A percentile compares a stretch with the other conserved stretches of the same genome.
Evolutionary conservation across 495 filamentous ascomycete genomes (phyloP).

Genomic region (Echria macrotheca): DNA sequence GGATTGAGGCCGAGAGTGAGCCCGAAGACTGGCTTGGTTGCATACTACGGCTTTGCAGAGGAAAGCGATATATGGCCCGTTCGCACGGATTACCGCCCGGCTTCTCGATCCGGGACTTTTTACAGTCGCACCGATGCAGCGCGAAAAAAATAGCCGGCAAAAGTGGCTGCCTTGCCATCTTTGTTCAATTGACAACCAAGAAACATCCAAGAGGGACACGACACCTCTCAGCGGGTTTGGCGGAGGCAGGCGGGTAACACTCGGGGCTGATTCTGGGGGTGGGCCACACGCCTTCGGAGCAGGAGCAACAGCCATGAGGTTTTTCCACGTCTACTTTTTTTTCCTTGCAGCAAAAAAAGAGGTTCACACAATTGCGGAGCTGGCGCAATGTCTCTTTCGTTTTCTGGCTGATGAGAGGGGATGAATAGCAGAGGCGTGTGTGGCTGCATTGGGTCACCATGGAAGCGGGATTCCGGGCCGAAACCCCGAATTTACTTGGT

Average conservation of each 20-base stretch:
- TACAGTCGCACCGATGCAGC: background rate
- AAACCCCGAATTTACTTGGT: background rate
- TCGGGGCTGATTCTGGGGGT: too few relatives aligned
- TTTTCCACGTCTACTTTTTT: too few relatives aligned
- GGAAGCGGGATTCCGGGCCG: conserved; percentile 6
- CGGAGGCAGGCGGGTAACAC: too few relatives aligned
- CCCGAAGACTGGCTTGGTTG: background rate
- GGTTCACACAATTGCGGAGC: too few relatives aligned
- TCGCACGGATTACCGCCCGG: background rate
- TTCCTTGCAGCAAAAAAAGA: too few relatives aligned
- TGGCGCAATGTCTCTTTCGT: too few relatives aligned
- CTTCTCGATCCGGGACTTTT: background rate
- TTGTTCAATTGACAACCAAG: too few relatives aligned
- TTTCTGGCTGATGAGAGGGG: too few relatives aligned
- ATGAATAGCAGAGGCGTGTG: background rate
- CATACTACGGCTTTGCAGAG: background rate
- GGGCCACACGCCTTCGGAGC: too few relatives aligned
- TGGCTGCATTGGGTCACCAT: conserved; percentile 6
- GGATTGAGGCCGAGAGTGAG: background rate
- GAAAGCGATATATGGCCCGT: background rate
- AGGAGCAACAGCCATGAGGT: too few relatives aligned
- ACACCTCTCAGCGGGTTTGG: too few relatives aligned
- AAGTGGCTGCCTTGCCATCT: background rate
- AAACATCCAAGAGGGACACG: too few relatives aligned
- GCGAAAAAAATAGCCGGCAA: background rate